A percentile compares a stretch with the other conserved stretches of the same genome.
Evolutionary conservation across 1,139 yeast species (phyloP).

Genomic region (Zhuliangozyma blackwelliae): DNA sequence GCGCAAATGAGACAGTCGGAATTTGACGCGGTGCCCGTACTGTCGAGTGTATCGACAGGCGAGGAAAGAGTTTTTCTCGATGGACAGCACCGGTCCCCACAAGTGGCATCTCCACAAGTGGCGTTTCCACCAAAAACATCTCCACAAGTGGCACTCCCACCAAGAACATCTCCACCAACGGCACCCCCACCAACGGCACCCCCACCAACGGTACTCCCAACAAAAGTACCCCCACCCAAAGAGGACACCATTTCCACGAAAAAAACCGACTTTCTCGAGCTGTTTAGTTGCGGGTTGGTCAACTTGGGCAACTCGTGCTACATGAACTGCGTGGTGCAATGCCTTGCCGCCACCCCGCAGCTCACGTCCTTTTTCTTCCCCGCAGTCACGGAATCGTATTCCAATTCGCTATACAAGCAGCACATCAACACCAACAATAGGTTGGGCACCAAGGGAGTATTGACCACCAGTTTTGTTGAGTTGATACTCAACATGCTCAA

Average conservation of each 20-base stretch:
- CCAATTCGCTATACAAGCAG: slow-evolving; percentile 49
- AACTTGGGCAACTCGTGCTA: slow-evolving; percentile 93
- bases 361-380: slow-evolving; percentile 41
- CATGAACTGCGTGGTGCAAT: slow-evolving; percentile 87
- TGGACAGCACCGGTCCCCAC: no score
- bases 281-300: slow-evolving; percentile 54
- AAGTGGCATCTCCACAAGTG: no score
- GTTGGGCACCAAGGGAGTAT: slow-evolving; percentile 78
- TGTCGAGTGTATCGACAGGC: no score
- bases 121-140: no score
- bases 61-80: no score
- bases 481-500: slow-evolving; percentile 58
- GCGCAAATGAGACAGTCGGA: slow-evolving; percentile 1
- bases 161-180: no score
- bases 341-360: slow-evolving; percentile 53
- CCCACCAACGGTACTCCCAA: neutral
- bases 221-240: slow-evolving; percentile 1
- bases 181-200: slow-evolving; percentile 2
- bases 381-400: slow-evolving; percentile 14
- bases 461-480: slow-evolving; percentile 70
- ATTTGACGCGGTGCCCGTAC: slow-evolving; percentile 4
- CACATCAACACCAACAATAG: slow-evolving; percentile 74
- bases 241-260: neutral
- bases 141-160: no score
- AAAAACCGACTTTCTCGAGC: slow-evolving; percentile 20